These are phyloP conservation scores for Salix exigua DNA, from an alignment of 345 rosid genomes.

Conservation along the genomic window DNA sequence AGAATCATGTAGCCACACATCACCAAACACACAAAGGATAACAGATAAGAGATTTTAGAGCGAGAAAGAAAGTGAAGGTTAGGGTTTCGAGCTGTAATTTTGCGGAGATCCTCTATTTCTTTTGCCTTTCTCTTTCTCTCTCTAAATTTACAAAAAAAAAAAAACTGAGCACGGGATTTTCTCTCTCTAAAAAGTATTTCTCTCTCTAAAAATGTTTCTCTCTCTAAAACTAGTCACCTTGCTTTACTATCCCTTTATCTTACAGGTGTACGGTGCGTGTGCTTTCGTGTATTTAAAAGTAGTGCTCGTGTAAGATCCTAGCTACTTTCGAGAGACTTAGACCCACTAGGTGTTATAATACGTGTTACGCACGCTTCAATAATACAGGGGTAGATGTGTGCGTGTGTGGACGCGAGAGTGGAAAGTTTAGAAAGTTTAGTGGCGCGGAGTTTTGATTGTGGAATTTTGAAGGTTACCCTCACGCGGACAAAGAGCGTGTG, in stretches of 20 bases:
- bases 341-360: not conserved
- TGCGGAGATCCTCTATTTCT: constrained; percentile 6
- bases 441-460: constrained; percentile 12
- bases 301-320: not conserved
- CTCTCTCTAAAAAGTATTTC: constrained; percentile 17
- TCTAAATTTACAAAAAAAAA: not conserved
- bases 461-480: constrained; percentile 2
- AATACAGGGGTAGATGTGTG: not conserved
- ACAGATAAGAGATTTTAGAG: not conserved
- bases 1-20: not conserved
- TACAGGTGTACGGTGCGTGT: constrained; percentile 33
- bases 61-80: not conserved
- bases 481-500: not conserved
- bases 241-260: constrained; percentile 21
- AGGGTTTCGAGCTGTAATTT: constrained; percentile 18
- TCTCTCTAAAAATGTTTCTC: constrained; percentile 18
- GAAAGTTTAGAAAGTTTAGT: not conserved
- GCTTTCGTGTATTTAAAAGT: constrained; percentile 17
- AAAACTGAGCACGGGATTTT: not conserved
- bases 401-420: not conserved
- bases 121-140: constrained; percentile 11
- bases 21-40: not conserved
- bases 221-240: not conserved
- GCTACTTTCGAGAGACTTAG: not conserved
- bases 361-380: not conserved